Evolutionary conservation across 2,329 filamentous ascomycete genomes (phyloP), one percentile per base, ranked within the genome.

Genomic region (Pseudocercospora crystallina): DNA sequence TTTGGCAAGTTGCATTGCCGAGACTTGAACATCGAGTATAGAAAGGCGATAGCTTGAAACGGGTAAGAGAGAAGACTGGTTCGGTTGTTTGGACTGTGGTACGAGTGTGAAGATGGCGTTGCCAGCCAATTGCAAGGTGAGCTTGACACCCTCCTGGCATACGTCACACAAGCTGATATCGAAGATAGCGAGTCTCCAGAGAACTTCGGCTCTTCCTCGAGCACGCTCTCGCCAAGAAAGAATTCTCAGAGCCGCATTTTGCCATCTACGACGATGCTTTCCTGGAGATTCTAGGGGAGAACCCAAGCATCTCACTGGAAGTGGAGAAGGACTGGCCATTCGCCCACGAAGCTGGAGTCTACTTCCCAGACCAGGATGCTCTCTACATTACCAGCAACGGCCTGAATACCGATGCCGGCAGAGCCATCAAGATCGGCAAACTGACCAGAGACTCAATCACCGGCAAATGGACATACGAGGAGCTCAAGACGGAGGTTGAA

Each of bases 331-430:
- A 62, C 38, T 62, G 57, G 41, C 58, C 58, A 8, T 65, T 66
- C 46, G 63, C 65, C 1, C 73, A 76, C 58, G 73, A 76, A 61
- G 66, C 66, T 17, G 65, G 62, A 31, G 65, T 68, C n/a, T 69
- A 66, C 54, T 39, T 65, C 31, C 64, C 65, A 5, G 49, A 57
- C 9, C 57, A 65, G 40, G 69, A 74, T 53, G 69, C 67, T 15
- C 49, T 75, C 5, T 75, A 73, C 56, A 67, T 76, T 13, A 73
- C 73, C 2, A 70, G 67, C 51, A 75, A 74, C 54, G 69, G 53
- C 12, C 47, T 64, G 31, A 36, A 47, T n/a, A 47, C 49, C 10
- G 44, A 51, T 9, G 14, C 29, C 2, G 40, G 47, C n/a, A 56
- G 45, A 31, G 55, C 46, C 7, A 65, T 67, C 55, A 58, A 58